These are phyloP conservation scores for Acacia pycnantha DNA, from an alignment of 331 rosid species.

Conservation along the genomic window DNA sequence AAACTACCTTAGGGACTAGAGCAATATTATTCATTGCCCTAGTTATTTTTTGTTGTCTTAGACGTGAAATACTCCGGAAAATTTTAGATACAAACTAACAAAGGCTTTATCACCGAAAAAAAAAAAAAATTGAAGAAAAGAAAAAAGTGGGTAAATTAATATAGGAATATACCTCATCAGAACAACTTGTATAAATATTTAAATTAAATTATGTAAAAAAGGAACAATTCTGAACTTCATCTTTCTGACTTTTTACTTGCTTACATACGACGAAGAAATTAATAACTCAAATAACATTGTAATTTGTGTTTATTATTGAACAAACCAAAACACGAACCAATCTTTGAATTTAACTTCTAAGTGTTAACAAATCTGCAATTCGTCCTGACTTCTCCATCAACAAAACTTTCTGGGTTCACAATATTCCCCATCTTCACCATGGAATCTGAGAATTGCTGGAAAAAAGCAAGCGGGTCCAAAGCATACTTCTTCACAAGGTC, in stretches of 20 bases:
- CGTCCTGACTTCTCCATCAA: conserved; percentile 74
- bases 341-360: conserved; percentile 17
- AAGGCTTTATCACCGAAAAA: too few species aligned
- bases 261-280: neutral
- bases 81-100: too few species aligned
- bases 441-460: conserved; percentile 83
- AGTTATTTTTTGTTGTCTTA: too few species aligned
- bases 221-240: neutral
- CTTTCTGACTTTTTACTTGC: neutral
- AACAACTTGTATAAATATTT: neutral
- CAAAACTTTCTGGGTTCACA: conserved; percentile 56
- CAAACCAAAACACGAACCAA: conserved; percentile 17
- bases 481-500: conserved; percentile 77
- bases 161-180: neutral
- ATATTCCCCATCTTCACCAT: conserved; percentile 94
- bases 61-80: too few species aligned
- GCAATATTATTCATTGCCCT: too few species aligned
- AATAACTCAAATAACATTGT: neutral
- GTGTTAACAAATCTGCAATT: conserved; percentile 91
- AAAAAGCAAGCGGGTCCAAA: conserved; percentile 67
- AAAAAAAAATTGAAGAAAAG: neutral
- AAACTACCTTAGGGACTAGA: too few species aligned
- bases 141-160: neutral
- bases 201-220: neutral
- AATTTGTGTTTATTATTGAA: neutral